Evolutionary conservation across 805 yeast species (phyloP).

Genomic region (Wickerhamiella bombiphila): DNA sequence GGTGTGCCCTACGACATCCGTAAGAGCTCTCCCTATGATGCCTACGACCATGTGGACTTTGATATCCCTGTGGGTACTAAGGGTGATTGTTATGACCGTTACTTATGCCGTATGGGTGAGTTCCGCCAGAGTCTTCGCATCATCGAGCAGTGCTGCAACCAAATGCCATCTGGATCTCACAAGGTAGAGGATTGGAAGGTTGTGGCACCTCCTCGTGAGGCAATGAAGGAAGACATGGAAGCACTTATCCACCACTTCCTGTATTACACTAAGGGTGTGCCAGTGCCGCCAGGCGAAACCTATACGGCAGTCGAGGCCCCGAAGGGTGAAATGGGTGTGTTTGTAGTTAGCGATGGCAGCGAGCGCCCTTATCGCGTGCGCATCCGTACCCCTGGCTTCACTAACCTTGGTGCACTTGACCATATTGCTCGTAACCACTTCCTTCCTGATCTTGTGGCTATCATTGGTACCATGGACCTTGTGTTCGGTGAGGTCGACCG

Average conservation of each 20-base stretch:
- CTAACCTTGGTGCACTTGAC: slow-evolving; percentile 80
- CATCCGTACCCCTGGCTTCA: slow-evolving; percentile 89
- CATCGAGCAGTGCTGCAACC: slow-evolving; percentile 77
- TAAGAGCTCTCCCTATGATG: slow-evolving; percentile 80
- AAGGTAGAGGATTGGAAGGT: slow-evolving; percentile 83
- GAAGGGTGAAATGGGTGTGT: slow-evolving; percentile 90
- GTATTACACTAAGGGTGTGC: slow-evolving; percentile 74
- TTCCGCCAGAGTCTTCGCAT: slow-evolving; percentile 82
- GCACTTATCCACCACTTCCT: slow-evolving; percentile 80
- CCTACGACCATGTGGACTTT: slow-evolving; percentile 72
- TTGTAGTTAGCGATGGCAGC: slow-evolving; percentile 73
- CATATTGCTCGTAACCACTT: slow-evolving; percentile 75
- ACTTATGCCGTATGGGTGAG: slow-evolving; percentile 78
- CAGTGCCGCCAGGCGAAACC: slow-evolving; percentile 82
- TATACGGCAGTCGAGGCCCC: slow-evolving; percentile 89
- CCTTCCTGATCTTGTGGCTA: slow-evolving; percentile 85
- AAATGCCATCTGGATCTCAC: slow-evolving; percentile 85
- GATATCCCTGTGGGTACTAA: slow-evolving; percentile 75
- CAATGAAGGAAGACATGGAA: slow-evolving; percentile 89
- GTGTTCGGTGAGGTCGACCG: slow-evolving; percentile 93
- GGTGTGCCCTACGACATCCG: slow-evolving; percentile 80
- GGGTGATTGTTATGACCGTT: slow-evolving; percentile 88
- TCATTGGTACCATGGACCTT: slow-evolving; percentile 89
- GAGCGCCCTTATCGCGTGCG: slow-evolving; percentile 88
- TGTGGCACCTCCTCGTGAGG: slow-evolving; percentile 62